A percentile compares a stretch with the other conserved stretches of the same genome.
These are phyloP conservation scores for Rhododendron griersonianum DNA, from an alignment of 148 eudicot species.

Conservation along the genomic window DNA sequence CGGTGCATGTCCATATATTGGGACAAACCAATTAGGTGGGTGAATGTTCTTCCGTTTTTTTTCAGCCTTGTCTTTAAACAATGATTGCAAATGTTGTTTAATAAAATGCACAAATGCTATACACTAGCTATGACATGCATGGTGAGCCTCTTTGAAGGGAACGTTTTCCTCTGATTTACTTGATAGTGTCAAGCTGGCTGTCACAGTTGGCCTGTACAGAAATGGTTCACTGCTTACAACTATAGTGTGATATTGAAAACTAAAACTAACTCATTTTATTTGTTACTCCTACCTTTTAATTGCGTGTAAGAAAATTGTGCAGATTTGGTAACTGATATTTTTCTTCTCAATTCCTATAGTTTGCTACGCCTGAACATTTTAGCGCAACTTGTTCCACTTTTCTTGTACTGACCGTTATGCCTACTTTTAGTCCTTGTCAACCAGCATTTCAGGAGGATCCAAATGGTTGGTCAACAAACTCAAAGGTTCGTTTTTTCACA, in stretches of 20 bases:
- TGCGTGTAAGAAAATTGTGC: neutral
- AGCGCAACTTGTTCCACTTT: neutral
- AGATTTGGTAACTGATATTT: neutral
- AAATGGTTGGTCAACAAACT: slow-evolving; percentile 82
- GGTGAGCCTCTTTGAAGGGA: neutral
- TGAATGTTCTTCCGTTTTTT: too few relatives aligned
- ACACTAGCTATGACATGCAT: neutral
- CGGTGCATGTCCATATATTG: too few relatives aligned
- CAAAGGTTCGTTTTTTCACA: slow-evolving; percentile 53
- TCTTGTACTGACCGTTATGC: slow-evolving; percentile 16
- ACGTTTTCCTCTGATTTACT: neutral
- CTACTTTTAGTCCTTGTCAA: slow-evolving; percentile 52
- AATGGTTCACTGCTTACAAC: neutral
- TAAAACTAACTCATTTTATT: neutral
- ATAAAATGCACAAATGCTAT: neutral
- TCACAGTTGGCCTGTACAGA: neutral
- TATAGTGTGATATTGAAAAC: neutral
- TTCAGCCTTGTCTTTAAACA: neutral
- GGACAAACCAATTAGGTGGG: too few relatives aligned
- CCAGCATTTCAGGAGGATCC: slow-evolving; percentile 70
- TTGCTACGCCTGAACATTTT: neutral
- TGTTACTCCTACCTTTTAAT: neutral
- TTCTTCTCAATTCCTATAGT: neutral
- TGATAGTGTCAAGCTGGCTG: neutral
- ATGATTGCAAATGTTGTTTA: neutral